Evolutionary conservation across 1,284 basidiomycete genomes (phyloP).

Genomic region (Trichosporon coremiiforme): DNA sequence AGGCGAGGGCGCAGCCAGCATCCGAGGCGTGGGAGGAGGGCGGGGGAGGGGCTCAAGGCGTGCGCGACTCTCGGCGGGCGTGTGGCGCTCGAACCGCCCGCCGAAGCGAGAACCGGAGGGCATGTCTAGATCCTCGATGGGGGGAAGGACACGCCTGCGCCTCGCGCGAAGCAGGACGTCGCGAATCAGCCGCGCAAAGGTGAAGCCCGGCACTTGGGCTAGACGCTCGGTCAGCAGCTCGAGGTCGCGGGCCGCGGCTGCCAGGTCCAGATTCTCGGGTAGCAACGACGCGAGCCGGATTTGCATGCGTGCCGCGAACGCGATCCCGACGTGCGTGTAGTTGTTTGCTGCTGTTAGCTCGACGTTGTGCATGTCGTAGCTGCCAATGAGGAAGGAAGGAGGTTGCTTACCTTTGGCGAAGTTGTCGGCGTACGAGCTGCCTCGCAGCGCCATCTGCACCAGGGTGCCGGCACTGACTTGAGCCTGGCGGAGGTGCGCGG

Average conservation of each 20-base stretch:
- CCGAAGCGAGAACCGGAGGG: too few species aligned
- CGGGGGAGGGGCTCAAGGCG: background rate
- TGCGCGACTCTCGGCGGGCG: background rate
- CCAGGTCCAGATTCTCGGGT: slow-evolving; percentile 45
- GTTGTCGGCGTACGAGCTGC: slow-evolving; percentile 39
- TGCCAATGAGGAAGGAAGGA: background rate
- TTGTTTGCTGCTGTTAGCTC: slow-evolving; percentile 34
- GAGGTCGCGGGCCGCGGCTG: slow-evolving; percentile 47
- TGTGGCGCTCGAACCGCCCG: background rate
- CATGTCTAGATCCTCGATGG: slow-evolving; percentile 11
- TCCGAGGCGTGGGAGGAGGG: background rate
- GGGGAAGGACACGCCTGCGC: slow-evolving; percentile 43
- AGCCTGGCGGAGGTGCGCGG: slow-evolving; percentile 36
- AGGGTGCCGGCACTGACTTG: slow-evolving; percentile 37
- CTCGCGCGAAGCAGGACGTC: slow-evolving; percentile 44
- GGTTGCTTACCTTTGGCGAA: slow-evolving; percentile 24
- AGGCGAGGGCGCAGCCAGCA: background rate
- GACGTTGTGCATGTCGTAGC: too few species aligned
- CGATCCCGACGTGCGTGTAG: slow-evolving; percentile 46
- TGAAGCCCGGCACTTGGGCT: slow-evolving; percentile 48
- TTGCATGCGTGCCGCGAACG: slow-evolving; percentile 48
- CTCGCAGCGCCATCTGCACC: slow-evolving; percentile 37
- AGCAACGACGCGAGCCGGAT: slow-evolving; percentile 47
- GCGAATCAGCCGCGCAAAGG: slow-evolving; percentile 44
- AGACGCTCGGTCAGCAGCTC: slow-evolving; percentile 45